These are phyloP conservation scores for Pythium rhizo-oryzae DNA, from an alignment of 352 stramenopile species.

Conservation along the genomic window DNA sequence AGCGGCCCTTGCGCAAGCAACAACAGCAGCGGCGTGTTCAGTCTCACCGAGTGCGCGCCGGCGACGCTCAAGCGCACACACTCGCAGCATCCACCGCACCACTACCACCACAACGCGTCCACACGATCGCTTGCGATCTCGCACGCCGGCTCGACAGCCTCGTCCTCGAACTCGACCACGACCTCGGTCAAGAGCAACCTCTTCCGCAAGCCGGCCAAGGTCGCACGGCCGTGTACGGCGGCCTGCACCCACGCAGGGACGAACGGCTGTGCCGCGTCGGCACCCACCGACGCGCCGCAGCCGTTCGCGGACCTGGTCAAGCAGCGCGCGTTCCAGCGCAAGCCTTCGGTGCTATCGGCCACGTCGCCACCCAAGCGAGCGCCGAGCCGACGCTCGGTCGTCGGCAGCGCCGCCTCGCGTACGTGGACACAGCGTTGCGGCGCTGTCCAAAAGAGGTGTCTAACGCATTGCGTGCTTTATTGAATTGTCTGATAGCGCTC, in stretches of 20 bases:
- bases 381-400: slow-evolving; percentile 19
- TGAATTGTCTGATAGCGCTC: slow-evolving; percentile 10
- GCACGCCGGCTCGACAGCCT: slow-evolving; percentile 2
- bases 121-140: slow-evolving; percentile 18
- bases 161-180: slow-evolving; percentile 3
- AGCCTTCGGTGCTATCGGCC: slow-evolving; percentile 34
- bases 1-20: slow-evolving; percentile 1
- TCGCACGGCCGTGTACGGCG: slow-evolving; percentile 25
- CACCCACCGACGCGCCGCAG: neutral
- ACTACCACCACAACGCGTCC: slow-evolving; percentile 8
- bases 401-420: slow-evolving; percentile 15
- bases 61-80: neutral
- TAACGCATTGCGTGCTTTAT: neutral
- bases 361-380: slow-evolving; percentile 33
- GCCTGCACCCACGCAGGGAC: neutral
- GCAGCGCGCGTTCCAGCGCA: slow-evolving; percentile 65
- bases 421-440: neutral
- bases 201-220: slow-evolving; percentile 30
- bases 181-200: slow-evolving; percentile 24
- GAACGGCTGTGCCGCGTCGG: too few relatives aligned
- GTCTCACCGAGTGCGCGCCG: slow-evolving; percentile 16
- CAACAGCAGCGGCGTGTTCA: slow-evolving; percentile 20
- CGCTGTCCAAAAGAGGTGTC: neutral
- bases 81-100: neutral
- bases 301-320: slow-evolving; percentile 53